phyloP scores from a whole-genome alignment of 2,329 filamentous ascomycete genomes.

The Claviceps humidiphila region DNA sequence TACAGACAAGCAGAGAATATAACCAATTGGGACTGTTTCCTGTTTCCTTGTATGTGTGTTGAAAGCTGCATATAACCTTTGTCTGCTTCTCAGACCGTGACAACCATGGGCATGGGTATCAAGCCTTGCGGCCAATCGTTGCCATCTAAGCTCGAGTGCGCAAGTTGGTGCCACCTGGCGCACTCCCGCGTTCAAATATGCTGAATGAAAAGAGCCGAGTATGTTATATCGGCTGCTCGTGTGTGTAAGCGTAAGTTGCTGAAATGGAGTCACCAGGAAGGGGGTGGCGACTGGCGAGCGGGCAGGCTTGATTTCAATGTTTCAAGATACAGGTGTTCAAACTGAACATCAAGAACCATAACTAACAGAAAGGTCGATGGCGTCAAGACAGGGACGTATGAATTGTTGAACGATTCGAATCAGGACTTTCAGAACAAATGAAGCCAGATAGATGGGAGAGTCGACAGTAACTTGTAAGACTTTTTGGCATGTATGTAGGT shows the following conservation, averaged over 20 bases:
- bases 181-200: not conserved
- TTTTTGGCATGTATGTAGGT: not conserved
- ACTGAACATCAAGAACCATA: not conserved
- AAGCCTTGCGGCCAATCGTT: not conserved
- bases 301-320: not conserved
- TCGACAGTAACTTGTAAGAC: not conserved
- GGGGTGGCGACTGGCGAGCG: not conserved
- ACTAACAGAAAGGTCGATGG: not conserved
- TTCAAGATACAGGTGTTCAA: not conserved
- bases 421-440: not conserved
- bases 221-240: not conserved
- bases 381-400: too few relatives aligned
- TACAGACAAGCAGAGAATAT: not conserved
- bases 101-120: not conserved
- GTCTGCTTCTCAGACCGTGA: not conserved
- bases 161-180: not conserved
- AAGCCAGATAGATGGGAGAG: not conserved
- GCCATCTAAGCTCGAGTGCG: not conserved
- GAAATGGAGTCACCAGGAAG: not conserved
- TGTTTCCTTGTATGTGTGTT: not conserved
- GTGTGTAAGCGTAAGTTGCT: not conserved
- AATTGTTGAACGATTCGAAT: not conserved
- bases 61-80: not conserved
- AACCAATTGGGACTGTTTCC: not conserved
- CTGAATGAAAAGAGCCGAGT: not conserved